Percentiles rank a stretch among this genome's conserved stretches.
Evolutionary conservation across 192 early-diverging fungal species (phyloP).

Genomic region (Backusella tarrabulga): DNA sequence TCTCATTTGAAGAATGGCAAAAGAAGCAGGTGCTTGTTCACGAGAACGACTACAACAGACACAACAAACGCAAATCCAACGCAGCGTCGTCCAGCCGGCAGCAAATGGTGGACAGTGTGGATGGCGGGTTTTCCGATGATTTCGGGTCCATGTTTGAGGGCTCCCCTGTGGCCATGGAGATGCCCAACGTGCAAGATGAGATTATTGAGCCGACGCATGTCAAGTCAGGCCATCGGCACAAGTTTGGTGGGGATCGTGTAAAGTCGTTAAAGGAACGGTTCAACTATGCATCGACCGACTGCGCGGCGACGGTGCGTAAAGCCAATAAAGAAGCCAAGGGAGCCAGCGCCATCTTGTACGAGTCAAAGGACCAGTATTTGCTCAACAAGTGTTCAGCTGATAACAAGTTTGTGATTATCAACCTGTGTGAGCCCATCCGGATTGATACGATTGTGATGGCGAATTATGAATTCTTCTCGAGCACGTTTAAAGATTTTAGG

Average conservation of each 20-base stretch:
- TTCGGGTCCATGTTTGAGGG: conserved; percentile 39
- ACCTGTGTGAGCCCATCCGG: conserved; percentile 92
- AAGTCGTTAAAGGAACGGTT: conserved; percentile 79
- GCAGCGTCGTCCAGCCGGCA: background rate
- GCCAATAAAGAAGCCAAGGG: conserved; percentile 85
- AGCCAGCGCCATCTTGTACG: conserved; percentile 77
- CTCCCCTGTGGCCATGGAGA: background rate
- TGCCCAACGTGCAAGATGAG: background rate
- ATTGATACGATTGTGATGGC: conserved; percentile 88
- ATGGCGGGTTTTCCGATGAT: conserved; percentile 38
- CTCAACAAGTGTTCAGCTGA: conserved; percentile 81
- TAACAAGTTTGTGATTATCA: conserved; percentile 86
- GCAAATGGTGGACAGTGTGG: conserved; percentile 36
- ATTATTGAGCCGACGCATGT: background rate
- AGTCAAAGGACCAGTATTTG: conserved; percentile 96
- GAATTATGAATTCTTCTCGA: conserved; percentile 97
- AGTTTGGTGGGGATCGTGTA: too few relatives aligned
- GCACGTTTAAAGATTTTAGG: conserved; percentile 86
- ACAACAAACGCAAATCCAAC: background rate
- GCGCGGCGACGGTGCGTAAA: conserved; percentile 85
- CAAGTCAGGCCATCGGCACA: background rate
- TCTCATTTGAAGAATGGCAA: conserved; percentile 43
- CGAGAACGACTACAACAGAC: conserved; percentile 14
- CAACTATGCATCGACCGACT: conserved; percentile 94
- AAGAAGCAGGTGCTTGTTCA: conserved; percentile 11